These are phyloP conservation scores for Irpex sp. DNA, from an alignment of 1,284 basidiomycete species.

Conservation along the genomic window DNA sequence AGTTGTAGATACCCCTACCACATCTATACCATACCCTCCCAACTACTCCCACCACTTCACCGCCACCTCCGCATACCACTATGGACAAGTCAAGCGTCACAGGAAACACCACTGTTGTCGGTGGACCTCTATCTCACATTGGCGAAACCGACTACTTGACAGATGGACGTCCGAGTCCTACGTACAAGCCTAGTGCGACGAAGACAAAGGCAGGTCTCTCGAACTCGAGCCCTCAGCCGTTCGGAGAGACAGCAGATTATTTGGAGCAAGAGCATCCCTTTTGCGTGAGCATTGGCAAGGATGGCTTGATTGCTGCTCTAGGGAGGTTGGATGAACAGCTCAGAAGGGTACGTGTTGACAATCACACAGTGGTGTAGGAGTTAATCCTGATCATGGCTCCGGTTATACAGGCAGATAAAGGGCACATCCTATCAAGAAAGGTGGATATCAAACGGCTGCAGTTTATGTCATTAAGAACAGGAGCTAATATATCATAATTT, in stretches of 20 bases:
- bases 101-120: constrained; percentile 21
- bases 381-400: neutral
- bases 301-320: constrained; percentile 60
- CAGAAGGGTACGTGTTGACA: constrained; percentile 34
- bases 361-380: neutral
- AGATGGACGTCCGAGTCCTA: constrained; percentile 8
- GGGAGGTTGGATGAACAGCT: constrained; percentile 63
- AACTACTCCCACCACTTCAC: neutral
- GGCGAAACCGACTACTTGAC: constrained; percentile 2
- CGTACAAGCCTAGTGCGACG: neutral
- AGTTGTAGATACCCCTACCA: neutral
- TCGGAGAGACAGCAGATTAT: constrained; percentile 25
- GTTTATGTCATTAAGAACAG: neutral
- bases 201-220: neutral
- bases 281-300: constrained; percentile 62
- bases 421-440: constrained; percentile 41
- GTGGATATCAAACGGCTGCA: constrained; percentile 6
- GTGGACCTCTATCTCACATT: constrained; percentile 14
- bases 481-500: neutral
- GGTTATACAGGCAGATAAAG: constrained; percentile 44
- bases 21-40: neutral
- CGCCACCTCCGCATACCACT: neutral
- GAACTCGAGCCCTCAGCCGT: constrained; percentile 6
- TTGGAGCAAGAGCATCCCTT: constrained; percentile 52
- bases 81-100: constrained; percentile 13